Evolutionary conservation across 2,329 filamentous ascomycete genomes (phyloP), one percentile per base, ranked within the genome.

Genomic region (Monosporascus sp.): DNA sequence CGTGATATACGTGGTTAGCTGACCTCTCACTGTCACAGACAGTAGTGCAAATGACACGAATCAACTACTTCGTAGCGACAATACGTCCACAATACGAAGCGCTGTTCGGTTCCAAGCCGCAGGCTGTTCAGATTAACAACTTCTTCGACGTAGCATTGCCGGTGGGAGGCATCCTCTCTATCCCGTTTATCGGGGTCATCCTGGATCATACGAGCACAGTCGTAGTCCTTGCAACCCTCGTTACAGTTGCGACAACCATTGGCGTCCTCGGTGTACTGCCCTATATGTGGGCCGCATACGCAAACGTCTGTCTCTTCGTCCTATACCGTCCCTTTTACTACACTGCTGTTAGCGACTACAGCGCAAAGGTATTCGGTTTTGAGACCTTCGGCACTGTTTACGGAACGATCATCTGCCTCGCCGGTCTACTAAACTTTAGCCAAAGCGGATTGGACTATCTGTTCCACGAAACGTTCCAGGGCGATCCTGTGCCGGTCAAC

Each of bases 341-440:
- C 73, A 95, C 91, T 0, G 85, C 90, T 7, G 89, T 96, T 54
- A 93, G 87, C 54, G 91, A 96, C 72, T 96, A 95, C 69, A 82
- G 84, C 20, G 91, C 90, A 56, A 96, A 96, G 72, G 91, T 96
- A 37, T 96, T 96, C 68, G 91, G 91, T 17, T 96, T 96, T 72
- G 80, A 85, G 56, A 96, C 91, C 0, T 96, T 96, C 62, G 92
- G 91, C 46, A 96, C 89, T 53, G 91, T 97, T n/a, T 96, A 96
- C 70, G 91, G 91, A 11, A 79, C 92, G 20, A 88, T 96, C 60
- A 96, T 96, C 61, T 95, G 89, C 70, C 73, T 94, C 2, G 87
- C 91, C 0, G 91, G 92, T 0, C 69, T 96, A 1, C 79, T 91
- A 64, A 96, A 95, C 70, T 92, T 97, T 65, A 82, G 82, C 1